Percentiles rank a stretch among this genome's conserved stretches.
Evolutionary conservation across 164 flowering plant species (phyloP).

Genomic region (Tetrastigma voinierianum): DNA sequence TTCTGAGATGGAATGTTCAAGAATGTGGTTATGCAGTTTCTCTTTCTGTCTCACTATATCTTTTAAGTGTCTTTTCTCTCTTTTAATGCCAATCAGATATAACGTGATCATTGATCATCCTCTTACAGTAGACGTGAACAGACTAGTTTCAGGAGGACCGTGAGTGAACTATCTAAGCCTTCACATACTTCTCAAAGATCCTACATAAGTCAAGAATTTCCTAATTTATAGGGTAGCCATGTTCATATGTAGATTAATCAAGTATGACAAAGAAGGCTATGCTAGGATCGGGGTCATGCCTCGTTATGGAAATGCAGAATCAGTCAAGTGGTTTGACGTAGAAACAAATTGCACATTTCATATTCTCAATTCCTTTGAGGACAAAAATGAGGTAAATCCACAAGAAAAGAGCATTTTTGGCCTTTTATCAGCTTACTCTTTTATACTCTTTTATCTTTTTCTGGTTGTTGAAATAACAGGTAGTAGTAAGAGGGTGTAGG

Average conservation of each 20-base stretch:
- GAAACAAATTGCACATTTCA: conserved; percentile 51
- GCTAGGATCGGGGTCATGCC: conserved; percentile 73
- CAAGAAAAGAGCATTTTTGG: neutral
- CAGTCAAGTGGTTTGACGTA: conserved; percentile 58
- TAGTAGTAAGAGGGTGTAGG: conserved; percentile 58
- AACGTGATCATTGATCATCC: conserved; percentile 63
- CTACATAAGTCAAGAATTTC: too few species aligned
- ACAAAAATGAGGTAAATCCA: conserved; percentile 51
- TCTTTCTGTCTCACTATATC: too few species aligned
- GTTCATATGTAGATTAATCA: conserved; percentile 38
- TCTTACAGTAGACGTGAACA: conserved; percentile 36
- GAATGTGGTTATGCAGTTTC: too few species aligned
- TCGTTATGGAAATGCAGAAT: conserved; percentile 55
- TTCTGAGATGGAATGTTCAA: too few species aligned
- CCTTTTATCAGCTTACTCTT: too few species aligned
- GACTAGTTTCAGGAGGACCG: conserved; percentile 59
- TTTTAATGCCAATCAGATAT: conserved; percentile 32
- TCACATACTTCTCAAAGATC: too few species aligned
- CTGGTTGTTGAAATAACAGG: conserved; percentile 41
- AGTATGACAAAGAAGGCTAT: conserved; percentile 41
- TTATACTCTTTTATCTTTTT: too few species aligned
- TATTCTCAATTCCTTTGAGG: conserved; percentile 57
- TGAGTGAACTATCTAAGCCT: conserved; percentile 25
- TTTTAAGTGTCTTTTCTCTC: too few species aligned
- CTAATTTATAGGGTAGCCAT: neutral